Base-by-base conservation (phyloP, 495 filamentous ascomycete genomes). In the Daldinia concentrica region DNA sequence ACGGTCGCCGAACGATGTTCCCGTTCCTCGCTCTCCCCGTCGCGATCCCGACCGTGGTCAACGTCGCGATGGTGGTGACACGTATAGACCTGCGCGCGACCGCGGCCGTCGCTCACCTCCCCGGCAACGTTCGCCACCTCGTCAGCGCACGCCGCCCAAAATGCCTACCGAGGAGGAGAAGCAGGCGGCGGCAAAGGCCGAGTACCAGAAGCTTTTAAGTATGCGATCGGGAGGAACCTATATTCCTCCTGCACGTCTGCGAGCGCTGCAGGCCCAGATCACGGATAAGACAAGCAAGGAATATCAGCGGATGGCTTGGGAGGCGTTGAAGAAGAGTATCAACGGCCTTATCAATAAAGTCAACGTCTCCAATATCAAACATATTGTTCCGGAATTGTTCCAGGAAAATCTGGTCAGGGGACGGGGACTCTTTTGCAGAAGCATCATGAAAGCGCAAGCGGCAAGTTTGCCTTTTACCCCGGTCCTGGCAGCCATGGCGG, bases 291-390 rank as follows among this genome's bases (percentile, higher is more conserved):
- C 81, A 50, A 95, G 90, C 79, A 96, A 97, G 80, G 96, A 99
- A 79, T 99, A 97, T 79, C 95, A 99, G 84, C 91, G 96, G 57
- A 95, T 99, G 93, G 94, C 95, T 2, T 98, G 96, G 96, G 96
- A 98, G 78, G 95, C 95, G 9, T 79, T 98, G 76, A 99, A 99
- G 83, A 99, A 99, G 84, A 94, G 92, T 19, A 97, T 99, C 83
- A 98, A 99, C 77, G 95, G 95, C 74, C 82, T 99, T 30, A 95
- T 98, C 82, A 99, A 99, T 84, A 99, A 99, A 79, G 90, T 97
- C 82, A 99, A 98, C 80, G 90, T 92, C 41, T 92, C 91, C 19
- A 99, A 99, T 74, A 98, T 99, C 85, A 98, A 98, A 79, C 88
- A 91, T 74, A 97, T 99, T 68, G 93, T 98, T 7, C 94, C 94